phyloP scores from a whole-genome alignment of 2,329 filamentous ascomycete species.

The Calonectria henricotiae region DNA sequence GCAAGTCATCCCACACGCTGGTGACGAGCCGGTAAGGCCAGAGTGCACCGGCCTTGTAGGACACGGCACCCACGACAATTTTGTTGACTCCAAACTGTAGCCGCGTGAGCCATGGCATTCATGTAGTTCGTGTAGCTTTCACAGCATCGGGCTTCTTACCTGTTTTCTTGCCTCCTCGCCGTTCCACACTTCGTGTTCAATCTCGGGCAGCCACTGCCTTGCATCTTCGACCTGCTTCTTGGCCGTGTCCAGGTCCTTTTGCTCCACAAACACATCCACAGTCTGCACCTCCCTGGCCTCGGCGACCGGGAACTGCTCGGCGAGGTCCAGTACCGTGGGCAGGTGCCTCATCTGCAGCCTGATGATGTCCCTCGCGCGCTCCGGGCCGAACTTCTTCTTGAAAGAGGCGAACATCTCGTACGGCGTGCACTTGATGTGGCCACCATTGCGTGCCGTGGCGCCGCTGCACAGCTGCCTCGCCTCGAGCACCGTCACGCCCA shows the following conservation, averaged over 20 bases:
- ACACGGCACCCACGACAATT: slow-evolving; percentile 61
- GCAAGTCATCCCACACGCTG: slow-evolving; percentile 62
- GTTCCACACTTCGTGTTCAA: slow-evolving; percentile 57
- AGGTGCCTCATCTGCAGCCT: slow-evolving; percentile 65
- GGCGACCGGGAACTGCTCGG: slow-evolving; percentile 55
- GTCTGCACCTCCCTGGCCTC: slow-evolving; percentile 66
- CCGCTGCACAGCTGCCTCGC: slow-evolving; percentile 67
- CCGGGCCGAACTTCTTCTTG: slow-evolving; percentile 53
- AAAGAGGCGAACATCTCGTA: slow-evolving; percentile 61
- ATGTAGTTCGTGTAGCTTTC: not conserved
- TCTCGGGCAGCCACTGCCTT: slow-evolving; percentile 60
- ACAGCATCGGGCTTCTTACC: slow-evolving; percentile 44
- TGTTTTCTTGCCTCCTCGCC: slow-evolving; percentile 55
- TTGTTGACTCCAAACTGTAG: slow-evolving; percentile 58
- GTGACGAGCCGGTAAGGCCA: slow-evolving; percentile 69
- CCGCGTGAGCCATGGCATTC: not conserved
- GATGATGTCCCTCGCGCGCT: slow-evolving; percentile 61
- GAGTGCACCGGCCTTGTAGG: slow-evolving; percentile 66
- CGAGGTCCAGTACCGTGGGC: slow-evolving; percentile 59
- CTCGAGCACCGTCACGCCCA: slow-evolving; percentile 65
- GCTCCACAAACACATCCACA: slow-evolving; percentile 64
- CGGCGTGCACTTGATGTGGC: slow-evolving; percentile 66
- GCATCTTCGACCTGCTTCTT: slow-evolving; percentile 56
- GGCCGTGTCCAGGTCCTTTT: slow-evolving; percentile 56
- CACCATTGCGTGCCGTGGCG: slow-evolving; percentile 70